phyloP scores from a whole-genome alignment of 345 rosid genomes.

The Arabidopsis thaliana region TAIR10.1 NC_003074.8:5311001-5311500 shows the following conservation, averaged over 20 bases:
- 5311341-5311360: slow-evolving; percentile 2
- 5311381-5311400: neutral
- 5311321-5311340: slow-evolving; percentile 29
- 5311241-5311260: slow-evolving; percentile 10
- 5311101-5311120: neutral
- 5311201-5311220: slow-evolving; percentile 33
- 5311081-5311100: slow-evolving; percentile 38
- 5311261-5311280: slow-evolving; percentile 28
- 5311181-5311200: slow-evolving; percentile 35
- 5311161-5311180: slow-evolving; percentile 34
- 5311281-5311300: slow-evolving; percentile 23
- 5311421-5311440: neutral
- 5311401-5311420: neutral
- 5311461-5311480: slow-evolving; percentile 1
- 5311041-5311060: slow-evolving; percentile 34
- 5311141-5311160: slow-evolving; percentile 23
- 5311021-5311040: slow-evolving; percentile 43
- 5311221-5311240: slow-evolving; percentile 37
- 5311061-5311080: slow-evolving; percentile 34
- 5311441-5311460: slow-evolving; percentile 14
- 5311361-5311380: neutral
- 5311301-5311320: neutral
- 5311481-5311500: slow-evolving; percentile 20
- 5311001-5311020: slow-evolving; percentile 40
- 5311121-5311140: slow-evolving; percentile 11